Base-by-base conservation (phyloP, 768 basidiomycete genomes). In the Tulasnella sp. region DNA sequence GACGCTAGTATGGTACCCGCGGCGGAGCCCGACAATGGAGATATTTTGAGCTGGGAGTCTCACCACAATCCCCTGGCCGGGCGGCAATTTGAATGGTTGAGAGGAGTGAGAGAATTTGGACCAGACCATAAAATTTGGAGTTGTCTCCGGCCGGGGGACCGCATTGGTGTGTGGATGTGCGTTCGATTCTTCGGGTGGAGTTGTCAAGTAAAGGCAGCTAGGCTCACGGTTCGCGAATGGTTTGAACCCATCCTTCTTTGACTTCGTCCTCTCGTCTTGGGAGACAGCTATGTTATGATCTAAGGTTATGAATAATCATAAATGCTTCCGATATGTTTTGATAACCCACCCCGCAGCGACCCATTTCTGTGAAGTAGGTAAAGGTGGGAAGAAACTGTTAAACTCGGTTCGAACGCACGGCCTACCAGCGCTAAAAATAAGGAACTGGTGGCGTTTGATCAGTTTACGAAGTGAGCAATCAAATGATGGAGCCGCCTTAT, bases 121-220 rank as follows among this genome's bases (percentile, higher is more conserved):
- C 27, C 62, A 19, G 71, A 73, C 5, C 77, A 78, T 27, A 34
- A 71, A 44, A 73, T 73, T 39, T 78, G 77, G 77, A 16, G 6
- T 14, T 14, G 34, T 24, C 18, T 78, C 3, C 44, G n/a, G 19
- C 12, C 71, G 6, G 71, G 77, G 18, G 77, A 78, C 73, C 39
- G 77, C 18, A 73, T 73, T 36, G 77, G 62, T 9, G 77, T 74
- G 14, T 73, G 71, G 77, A 73, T 78, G 77, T 46, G 46, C 42
- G 77, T 62, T 10, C 68, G 39, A 42, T n/a, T 1, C 38, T 1
- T 4, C 12, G 77, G 68, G n/a, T 78, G 77, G 77, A 31, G 12
- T 40, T 4, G 40, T 40, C 4, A 40, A 40, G 4, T 40, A 14
- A 21, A 40, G 14, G 2, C 71, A 34, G 62, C 44, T 19, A 71